Evolutionary conservation across 495 filamentous ascomycete genomes (phyloP), one percentile per base, ranked within the genome.

Genomic region (Hypoxylon crocopeplum): DNA sequence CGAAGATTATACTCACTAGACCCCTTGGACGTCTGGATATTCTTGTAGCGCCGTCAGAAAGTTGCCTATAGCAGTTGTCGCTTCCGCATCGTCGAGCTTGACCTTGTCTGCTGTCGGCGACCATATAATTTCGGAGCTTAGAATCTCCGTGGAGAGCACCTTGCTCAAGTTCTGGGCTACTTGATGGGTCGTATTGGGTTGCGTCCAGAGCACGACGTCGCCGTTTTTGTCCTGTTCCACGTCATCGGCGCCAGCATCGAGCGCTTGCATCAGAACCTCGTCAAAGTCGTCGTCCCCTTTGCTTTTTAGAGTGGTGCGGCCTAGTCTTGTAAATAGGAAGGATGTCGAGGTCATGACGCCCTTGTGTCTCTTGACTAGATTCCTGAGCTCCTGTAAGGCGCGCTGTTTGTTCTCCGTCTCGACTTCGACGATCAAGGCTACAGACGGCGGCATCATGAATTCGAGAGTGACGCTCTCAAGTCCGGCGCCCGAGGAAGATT

Each of bases 231-330:
- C 88, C 36, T 83, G 77, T 24, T 88, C 84, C 2, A 96, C 82
- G 68, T 97, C 94, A 53, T 88, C 84, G 5, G 88, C 92, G 11
- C 92, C 93, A 15, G 86, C 87, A 53, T 99, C 93, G 33, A 98
- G 84, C 5, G 89, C 91, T 29, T 86, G 81, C 59, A 97, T 94
- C 59, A 98, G 74, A 33, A 90, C 82, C 17, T 88, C 82, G 49
- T 96, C 92, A n/a, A 85, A 76, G 24, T 86, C 36, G 1, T 75
- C 81, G 3, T 48, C 64, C 1, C 58, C 30, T 61, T 86, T 82
- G 57, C 81, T 78, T 53, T 81, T 82, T 52, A 96, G 86, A 2
- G 84, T 74, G 15, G 92, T 78, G 42, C 82, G 80, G 4, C 95
- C 90, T 38, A 85, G 84, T 67, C 87, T 89, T 45, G 89, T 80